Base-by-base conservation (phyloP, 2,329 filamentous ascomycete genomes). In the Trichoderma aggressivum region DNA sequence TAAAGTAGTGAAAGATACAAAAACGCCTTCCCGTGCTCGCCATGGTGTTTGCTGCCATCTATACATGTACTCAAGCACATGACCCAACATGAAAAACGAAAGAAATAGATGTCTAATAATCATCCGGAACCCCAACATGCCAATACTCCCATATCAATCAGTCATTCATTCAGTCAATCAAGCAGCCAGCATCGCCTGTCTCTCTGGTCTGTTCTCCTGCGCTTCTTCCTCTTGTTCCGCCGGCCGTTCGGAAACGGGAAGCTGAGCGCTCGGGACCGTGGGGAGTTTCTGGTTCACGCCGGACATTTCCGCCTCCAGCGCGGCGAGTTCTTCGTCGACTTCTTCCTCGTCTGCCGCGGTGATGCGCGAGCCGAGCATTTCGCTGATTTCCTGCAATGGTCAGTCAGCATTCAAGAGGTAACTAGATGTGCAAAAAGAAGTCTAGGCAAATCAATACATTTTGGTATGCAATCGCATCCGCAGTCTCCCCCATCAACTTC, bases 301-400 rank as follows among this genome's bases (percentile, higher is more conserved):
- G 8, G 76, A 65, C 34, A 83, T 71, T 69, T 82, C 80, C 72
- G 80, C 78, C 80, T 94, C 92, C 74, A 99, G 86, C 1, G 90
- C 91, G 70, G 92, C 93, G 66, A 99, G 85, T 83, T 99, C 96
- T 78, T 98, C 94, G 80, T 99, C 96, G 39, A 99, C 96, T 78
- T 98, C 96, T 78, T 98, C 95, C 81, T 99, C 96, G 81, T 99
- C 96, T 77, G 97, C 92, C 78, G 94, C 96, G 16, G 94, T 93
- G 84, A 99, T 94, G 76, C 91, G 90, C 14, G 92, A 92, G 39
- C 91, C 92, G 3, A 99, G 88, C 88, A 98, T 92, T 63, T 97
- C 93, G 82, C 91, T 96, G 76, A 99, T 88, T 84, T 99, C 95
- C 92, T 97, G 77, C 74, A 28, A 10, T 3, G 10, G 2, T 5